Percentiles rank a stretch among this genome's conserved stretches.
Evolutionary conservation across 192 early-diverging fungal genomes (phyloP).

Genomic region (Coemansia sp.): DNA sequence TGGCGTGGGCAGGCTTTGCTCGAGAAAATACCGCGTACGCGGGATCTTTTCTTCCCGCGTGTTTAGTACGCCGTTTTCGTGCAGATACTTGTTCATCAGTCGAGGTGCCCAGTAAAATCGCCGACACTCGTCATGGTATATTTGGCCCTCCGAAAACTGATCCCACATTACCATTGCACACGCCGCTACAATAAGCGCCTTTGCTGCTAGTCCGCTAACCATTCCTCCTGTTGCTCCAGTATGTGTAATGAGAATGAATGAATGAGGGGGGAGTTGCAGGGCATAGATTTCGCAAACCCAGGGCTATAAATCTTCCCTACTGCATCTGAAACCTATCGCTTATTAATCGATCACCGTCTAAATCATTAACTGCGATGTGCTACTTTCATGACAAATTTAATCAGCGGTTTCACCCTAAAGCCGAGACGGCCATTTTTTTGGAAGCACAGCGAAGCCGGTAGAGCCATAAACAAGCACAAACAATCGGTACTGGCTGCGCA

Average conservation of each 20-base stretch:
- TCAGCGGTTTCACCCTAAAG: no score
- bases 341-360: background rate
- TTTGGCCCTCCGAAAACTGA: conserved; percentile 18
- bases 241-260: background rate
- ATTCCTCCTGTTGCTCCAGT: background rate
- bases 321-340: background rate
- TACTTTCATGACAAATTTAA: no score
- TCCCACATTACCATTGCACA: conserved; percentile 14
- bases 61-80: conserved; percentile 46
- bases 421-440: no score
- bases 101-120: conserved; percentile 50
- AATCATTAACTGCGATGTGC: background rate
- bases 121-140: conserved; percentile 46
- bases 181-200: conserved; percentile 9
- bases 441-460: no score
- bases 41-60: conserved; percentile 38
- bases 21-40: conserved; percentile 22
- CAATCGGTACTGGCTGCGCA: no score
- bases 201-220: conserved; percentile 2
- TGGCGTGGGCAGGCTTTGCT: conserved; percentile 44
- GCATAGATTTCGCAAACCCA: background rate
- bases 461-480: no score
- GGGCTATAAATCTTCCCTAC: background rate
- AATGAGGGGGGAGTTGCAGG: background rate
- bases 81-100: conserved; percentile 52